Conservation (phyloP, 2,329 filamentous ascomycete genomes). For the Colletotrichum eremochloae region DNA sequence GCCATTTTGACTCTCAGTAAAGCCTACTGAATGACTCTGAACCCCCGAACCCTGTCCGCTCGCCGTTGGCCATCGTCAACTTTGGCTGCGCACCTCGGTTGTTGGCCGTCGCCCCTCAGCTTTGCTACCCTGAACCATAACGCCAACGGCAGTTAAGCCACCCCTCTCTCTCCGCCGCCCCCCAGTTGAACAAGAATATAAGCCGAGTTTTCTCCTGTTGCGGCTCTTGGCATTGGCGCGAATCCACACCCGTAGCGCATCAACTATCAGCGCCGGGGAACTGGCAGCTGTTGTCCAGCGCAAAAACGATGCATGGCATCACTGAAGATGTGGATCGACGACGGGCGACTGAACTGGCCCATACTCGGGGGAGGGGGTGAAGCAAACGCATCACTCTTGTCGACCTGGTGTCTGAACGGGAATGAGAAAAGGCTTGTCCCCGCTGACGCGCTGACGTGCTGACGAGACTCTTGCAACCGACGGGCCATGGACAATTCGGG, state of each 20-base stretch:
- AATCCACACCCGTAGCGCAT: conserved; percentile 12
- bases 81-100: neutral
- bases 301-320: conserved; percentile 18
- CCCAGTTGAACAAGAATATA: conserved; percentile 15
- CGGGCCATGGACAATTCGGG: conserved; percentile 10
- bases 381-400: too few relatives aligned
- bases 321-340: neutral
- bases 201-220: conserved; percentile 18
- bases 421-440: neutral
- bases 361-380: neutral
- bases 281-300: conserved; percentile 12
- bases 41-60: neutral
- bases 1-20: neutral
- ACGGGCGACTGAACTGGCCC: neutral
- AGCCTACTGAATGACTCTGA: neutral
- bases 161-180: neutral
- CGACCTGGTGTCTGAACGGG: conserved; percentile 9
- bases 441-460: conserved; percentile 2
- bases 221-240: conserved; percentile 30
- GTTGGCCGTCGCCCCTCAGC: neutral
- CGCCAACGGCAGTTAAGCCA: neutral
- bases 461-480: neutral
- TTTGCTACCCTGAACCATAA: neutral
- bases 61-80: neutral
- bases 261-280: conserved; percentile 9